Percentiles rank a stretch among this genome's conserved stretches.
Evolutionary conservation across 148 eudicot species (phyloP).

Genomic region (Vaccinium myrtillus): DNA sequence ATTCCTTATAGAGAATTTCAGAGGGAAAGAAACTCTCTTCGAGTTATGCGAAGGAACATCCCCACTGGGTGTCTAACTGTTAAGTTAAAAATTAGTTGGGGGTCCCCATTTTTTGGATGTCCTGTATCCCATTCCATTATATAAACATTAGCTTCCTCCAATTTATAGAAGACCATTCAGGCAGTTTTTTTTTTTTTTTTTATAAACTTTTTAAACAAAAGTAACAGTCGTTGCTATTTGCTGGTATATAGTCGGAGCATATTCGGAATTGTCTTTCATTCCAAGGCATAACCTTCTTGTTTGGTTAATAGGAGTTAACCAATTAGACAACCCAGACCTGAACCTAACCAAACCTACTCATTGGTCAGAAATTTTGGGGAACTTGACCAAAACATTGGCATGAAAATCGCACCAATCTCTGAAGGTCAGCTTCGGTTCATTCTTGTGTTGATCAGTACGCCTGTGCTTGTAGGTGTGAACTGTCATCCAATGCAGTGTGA

Average conservation of each 20-base stretch:
- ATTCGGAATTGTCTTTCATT: too few species aligned
- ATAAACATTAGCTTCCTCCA: background rate
- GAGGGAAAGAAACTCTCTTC: background rate
- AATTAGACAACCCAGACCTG: background rate
- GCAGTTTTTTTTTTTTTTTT: background rate
- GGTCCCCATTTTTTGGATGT: background rate
- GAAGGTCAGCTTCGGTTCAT: background rate
- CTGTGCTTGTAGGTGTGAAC: background rate
- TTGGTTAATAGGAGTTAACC: background rate
- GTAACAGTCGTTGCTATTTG: background rate
- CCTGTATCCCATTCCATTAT: background rate
- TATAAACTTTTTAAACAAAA: background rate
- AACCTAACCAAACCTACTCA: background rate
- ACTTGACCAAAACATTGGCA: background rate
- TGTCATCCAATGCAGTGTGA: background rate
- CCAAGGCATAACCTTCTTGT: background rate
- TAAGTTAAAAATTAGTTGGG: background rate
- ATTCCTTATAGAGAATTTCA: background rate
- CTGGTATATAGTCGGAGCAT: background rate
- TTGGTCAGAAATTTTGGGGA: background rate
- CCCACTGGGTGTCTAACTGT: background rate
- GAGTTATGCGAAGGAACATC: background rate
- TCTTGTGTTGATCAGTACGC: background rate
- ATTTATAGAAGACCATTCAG: background rate
- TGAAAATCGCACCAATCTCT: background rate